These are phyloP conservation scores for Chaetothyriales sp. DNA, from an alignment of 2,329 filamentous ascomycete genomes.

Conservation along the genomic window DNA sequence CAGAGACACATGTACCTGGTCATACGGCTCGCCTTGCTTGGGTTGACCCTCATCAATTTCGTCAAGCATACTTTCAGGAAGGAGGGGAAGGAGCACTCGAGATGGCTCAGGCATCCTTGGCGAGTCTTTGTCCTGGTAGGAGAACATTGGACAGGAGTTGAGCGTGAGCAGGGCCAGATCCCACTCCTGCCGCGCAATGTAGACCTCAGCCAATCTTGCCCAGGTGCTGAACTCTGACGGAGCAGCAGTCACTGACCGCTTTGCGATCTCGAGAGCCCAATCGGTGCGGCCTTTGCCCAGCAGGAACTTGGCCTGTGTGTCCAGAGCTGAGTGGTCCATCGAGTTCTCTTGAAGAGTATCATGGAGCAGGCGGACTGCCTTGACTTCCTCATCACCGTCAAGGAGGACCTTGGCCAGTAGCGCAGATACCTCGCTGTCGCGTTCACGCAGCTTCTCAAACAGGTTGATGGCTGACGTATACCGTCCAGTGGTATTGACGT, in stretches of 20 bases:
- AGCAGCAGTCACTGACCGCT: constrained; percentile 84
- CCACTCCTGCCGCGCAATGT: constrained; percentile 89
- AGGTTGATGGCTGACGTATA: constrained; percentile 93
- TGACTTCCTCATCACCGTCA: constrained; percentile 93
- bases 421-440: constrained; percentile 87
- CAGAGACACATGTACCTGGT: constrained; percentile 75
- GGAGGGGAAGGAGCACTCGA: constrained; percentile 70
- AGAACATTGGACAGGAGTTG: constrained; percentile 99
- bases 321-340: constrained; percentile 95
- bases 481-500: constrained; percentile 87
- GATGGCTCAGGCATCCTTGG: constrained; percentile 87
- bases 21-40: constrained; percentile 56
- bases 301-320: constrained; percentile 84
- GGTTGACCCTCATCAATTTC: constrained; percentile 85
- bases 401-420: constrained; percentile 80
- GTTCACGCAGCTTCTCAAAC: constrained; percentile 83
- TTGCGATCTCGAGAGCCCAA: constrained; percentile 82
- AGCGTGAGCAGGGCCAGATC: constrained; percentile 86
- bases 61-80: constrained; percentile 78
- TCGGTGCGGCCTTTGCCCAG: constrained; percentile 74
- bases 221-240: constrained; percentile 96
- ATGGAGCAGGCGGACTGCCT: constrained; percentile 74
- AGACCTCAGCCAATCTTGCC: constrained; percentile 85
- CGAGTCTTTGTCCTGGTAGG: constrained; percentile 95
- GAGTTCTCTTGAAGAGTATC: constrained; percentile 79